Evolutionary conservation across 2,329 filamentous ascomycete genomes (phyloP), one percentile per base, ranked within the genome.

Genomic region (Botrytis deweyae): DNA sequence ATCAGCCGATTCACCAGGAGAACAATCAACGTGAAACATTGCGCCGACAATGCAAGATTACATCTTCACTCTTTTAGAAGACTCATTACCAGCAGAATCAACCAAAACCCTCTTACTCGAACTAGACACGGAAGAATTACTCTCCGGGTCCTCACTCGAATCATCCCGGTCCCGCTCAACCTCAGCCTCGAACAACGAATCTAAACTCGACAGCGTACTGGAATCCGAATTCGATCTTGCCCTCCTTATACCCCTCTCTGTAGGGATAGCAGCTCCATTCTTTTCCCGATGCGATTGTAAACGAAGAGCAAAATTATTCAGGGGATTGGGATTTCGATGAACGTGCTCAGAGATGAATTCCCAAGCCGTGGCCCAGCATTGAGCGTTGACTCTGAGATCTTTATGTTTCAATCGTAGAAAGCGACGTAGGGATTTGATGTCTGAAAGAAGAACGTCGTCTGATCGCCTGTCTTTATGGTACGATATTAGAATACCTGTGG

Each of bases 351-450:
- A 72, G 25, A 82, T 80, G 61, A 78, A 82, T 20, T 78, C 74
- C 77, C 81, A 82, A 12, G 80, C 70, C 6, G 78, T 78, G 36
- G 73, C 67, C 80, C 81, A 83, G 55, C 81, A 82, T 58, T 77
- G 77, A 8, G 77, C 77, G 61, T 83, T 82, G 12, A 82, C 76
- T 18, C 81, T 77, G 10, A 83, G 74, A 69, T 83, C 81, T 70
- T 81, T 81, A 33, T 81, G 79, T 8, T 80, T 73, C 25, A 76
- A 62, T 22, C 81, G 78, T 18, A 83, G 72, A 46, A 78, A 79
- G 14, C 75, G 65, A 33, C 82, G 78, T 78, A 83, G 78, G 18
- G 76, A 74, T 59, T 81, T 79, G 40, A 83, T 79, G 49, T 82
- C 81, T 14, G 78, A 79, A 12, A 81, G 74, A 12, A 83, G 77